A percentile compares a stretch with the other conserved stretches of the same genome.
phyloP scores from a whole-genome alignment of 176 grass and related monocot genomes.

The Phoenix dactylifera region DNA sequence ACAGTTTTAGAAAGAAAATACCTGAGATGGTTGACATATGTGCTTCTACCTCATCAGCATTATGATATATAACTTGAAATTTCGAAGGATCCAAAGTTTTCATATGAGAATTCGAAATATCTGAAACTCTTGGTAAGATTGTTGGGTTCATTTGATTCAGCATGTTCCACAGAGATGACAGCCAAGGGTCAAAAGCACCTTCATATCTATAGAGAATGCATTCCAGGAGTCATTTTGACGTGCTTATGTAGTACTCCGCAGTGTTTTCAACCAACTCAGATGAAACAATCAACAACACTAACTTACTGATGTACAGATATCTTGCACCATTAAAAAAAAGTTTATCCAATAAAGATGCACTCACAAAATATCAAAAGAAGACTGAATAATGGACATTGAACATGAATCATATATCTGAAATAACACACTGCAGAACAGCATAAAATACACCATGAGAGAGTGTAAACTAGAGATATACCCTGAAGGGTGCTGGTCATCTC shows the following conservation, averaged over 20 bases:
- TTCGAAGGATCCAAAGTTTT: slow-evolving; percentile 56
- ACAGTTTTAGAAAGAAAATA: slow-evolving; percentile 2
- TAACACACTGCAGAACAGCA: too few species aligned
- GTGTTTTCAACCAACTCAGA: too few species aligned
- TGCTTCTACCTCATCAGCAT: slow-evolving; percentile 17
- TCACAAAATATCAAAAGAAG: too few species aligned
- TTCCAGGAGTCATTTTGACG: neutral
- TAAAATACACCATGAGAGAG: neutral
- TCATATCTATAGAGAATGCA: slow-evolving; percentile 48
- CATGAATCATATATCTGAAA: too few species aligned
- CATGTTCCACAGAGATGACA: slow-evolving; percentile 65
- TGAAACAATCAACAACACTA: too few species aligned
- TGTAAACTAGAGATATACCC: slow-evolving; percentile 44
- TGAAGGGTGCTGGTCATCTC: slow-evolving; percentile 84
- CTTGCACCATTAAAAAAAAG: too few species aligned
- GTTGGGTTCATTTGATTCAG: slow-evolving; percentile 39
- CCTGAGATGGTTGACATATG: slow-evolving; percentile 37
- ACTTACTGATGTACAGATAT: too few species aligned
- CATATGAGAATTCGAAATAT: slow-evolving; percentile 60
- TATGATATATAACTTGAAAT: slow-evolving; percentile 56
- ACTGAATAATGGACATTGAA: too few species aligned
- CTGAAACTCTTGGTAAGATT: slow-evolving; percentile 59
- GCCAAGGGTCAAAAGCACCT: slow-evolving; percentile 78
- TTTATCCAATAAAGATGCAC: too few species aligned
- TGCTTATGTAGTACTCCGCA: neutral